Base-by-base conservation (phyloP, 768 basidiomycete genomes). In the Rhizopogon roseolus region DNA sequence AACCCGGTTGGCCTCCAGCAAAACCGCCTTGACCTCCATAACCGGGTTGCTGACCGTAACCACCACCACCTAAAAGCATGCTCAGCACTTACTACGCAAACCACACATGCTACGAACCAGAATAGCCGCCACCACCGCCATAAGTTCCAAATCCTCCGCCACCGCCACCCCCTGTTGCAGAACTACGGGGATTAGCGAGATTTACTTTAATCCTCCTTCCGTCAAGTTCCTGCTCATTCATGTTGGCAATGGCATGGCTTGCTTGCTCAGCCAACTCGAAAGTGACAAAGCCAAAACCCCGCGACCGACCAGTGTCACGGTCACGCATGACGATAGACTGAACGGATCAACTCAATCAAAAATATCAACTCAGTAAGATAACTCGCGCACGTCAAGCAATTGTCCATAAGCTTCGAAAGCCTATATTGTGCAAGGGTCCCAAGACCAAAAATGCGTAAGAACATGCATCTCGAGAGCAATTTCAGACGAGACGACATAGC, bases 251-350 rank as follows among this genome's bases (percentile, higher is more conserved):
- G 42, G 95, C 93, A 56, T 76, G 76, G 10, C 88, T 75, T 42
- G 95, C 95, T 69, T 96, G 93, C 29, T 71, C 64, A 11, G 64
- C 41, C 45, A 70, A 67, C 58, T 76, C 70, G 70, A 76, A 94
- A 52, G 90, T 94, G 57, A 98, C 94, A 74, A 98, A 98, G 58
- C 95, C 95, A 71, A 98, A 98, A 66, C 95, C 95, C 68, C 95
- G 88, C 59, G 93, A 96, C 67, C 95, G 92, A 56, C 92, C 90
- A 60, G 96, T 98, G 68, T 97, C 96, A 68, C 94, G 92, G 76
- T 98, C 95, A 76, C 92, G 89, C 94, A 96, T 96, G 71, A 96
- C 93, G 75, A 96, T 93, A 63, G 89, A 90, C 93, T 97, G 73
- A 60, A 73, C 69, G 54, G 48, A 46, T 34, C 41, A 49, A 40